phyloP scores from a whole-genome alignment of 2,329 filamentous ascomycete species.

The Aspergillus persii region DNA sequence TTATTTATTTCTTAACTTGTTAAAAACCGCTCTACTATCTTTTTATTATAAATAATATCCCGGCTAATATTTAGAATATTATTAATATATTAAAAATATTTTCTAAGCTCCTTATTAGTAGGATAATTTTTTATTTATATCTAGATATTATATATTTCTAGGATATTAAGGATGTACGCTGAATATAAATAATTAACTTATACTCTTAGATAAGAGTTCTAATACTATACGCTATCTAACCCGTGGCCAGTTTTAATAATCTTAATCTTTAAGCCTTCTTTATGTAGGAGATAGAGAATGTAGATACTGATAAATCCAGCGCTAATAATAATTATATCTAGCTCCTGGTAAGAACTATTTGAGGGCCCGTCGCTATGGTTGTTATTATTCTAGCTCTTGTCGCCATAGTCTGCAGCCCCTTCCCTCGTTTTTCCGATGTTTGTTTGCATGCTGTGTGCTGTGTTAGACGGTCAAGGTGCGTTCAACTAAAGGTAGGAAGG shows the following conservation, averaged over 20 bases:
- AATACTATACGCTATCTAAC: constrained; percentile 49
- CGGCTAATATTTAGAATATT: constrained; percentile 44
- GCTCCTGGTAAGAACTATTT: too few relatives aligned
- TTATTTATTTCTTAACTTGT: constrained; percentile 42
- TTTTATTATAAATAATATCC: constrained; percentile 45
- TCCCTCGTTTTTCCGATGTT: too few relatives aligned
- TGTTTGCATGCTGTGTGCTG: too few relatives aligned
- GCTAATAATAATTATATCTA: too few relatives aligned
- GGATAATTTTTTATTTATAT: constrained; percentile 40
- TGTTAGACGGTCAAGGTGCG: too few relatives aligned
- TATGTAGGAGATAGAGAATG: constrained; percentile 40
- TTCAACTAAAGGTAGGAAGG: too few relatives aligned
- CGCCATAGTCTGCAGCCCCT: too few relatives aligned
- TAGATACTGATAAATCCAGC: constrained; percentile 27
- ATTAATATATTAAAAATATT: constrained; percentile 50
- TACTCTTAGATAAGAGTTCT: constrained; percentile 49
- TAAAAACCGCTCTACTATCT: constrained; percentile 44
- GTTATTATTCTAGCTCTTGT: too few relatives aligned
- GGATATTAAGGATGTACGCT: constrained; percentile 54
- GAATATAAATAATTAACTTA: constrained; percentile 56
- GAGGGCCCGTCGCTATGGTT: too few relatives aligned
- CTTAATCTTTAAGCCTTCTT: constrained; percentile 31
- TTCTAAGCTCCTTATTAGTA: constrained; percentile 36
- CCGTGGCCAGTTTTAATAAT: constrained; percentile 13
- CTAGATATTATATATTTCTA: constrained; percentile 48